Conservation (phyloP, 257 asterid species). For the Anisodus tanguticus region DNA sequence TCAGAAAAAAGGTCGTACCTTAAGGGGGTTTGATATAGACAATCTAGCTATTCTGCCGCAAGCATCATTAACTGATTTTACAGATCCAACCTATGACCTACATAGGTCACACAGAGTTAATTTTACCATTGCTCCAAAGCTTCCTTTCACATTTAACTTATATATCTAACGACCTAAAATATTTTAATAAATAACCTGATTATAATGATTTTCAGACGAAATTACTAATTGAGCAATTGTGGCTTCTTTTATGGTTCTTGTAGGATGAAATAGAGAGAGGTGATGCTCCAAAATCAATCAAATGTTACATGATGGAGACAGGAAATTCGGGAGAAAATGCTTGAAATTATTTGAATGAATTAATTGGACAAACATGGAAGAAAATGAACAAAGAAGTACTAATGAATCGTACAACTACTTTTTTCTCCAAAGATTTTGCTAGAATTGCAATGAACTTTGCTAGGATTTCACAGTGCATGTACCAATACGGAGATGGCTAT, state of each 20-base stretch:
- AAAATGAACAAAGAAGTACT: constrained; percentile 38
- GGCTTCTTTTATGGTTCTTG: background rate
- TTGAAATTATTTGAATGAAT: constrained; percentile 18
- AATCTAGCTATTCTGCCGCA: too few relatives aligned
- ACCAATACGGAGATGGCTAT: constrained; percentile 44
- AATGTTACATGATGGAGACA: constrained; percentile 43
- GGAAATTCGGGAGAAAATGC: constrained; percentile 39
- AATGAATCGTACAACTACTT: constrained; percentile 7
- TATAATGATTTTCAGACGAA: too few relatives aligned
- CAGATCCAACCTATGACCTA: too few relatives aligned
- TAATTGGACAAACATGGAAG: constrained; percentile 39
- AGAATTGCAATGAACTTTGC: constrained; percentile 33
- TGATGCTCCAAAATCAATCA: constrained; percentile 42
- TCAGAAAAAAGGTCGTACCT: too few relatives aligned
- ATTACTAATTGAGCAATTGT: too few relatives aligned
- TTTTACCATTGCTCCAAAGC: too few relatives aligned
- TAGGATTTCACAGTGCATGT: constrained; percentile 36
- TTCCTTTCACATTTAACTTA: too few relatives aligned
- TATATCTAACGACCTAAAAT: too few relatives aligned
- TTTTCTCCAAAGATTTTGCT: constrained; percentile 29
- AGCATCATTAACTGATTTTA: too few relatives aligned
- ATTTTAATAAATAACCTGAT: too few relatives aligned
- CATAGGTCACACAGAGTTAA: too few relatives aligned
- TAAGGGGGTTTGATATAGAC: too few relatives aligned
- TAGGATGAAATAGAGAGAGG: constrained; percentile 44